Percentiles rank a stretch among this genome's conserved stretches.
phyloP scores from a whole-genome alignment of 129 eudicot species.

The Silybum marianum region DNA sequence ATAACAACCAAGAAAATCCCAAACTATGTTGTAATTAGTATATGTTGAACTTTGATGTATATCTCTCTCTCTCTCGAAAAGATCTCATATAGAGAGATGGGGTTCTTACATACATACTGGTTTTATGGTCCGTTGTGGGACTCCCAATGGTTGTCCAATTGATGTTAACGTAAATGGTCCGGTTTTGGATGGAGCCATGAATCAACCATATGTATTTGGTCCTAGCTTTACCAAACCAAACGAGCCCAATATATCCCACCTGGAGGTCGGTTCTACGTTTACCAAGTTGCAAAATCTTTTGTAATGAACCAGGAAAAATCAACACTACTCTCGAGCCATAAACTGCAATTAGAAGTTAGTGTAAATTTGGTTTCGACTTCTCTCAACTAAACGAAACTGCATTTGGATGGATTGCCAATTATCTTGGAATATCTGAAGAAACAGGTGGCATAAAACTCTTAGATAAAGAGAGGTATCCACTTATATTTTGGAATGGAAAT shows the following conservation, averaged over 20 bases:
- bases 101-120: too few relatives aligned
- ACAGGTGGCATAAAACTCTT: slow-evolving; percentile 39
- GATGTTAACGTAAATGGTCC: background rate
- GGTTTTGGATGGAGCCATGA: background rate
- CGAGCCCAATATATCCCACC: background rate
- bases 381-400: background rate
- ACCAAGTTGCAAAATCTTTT: background rate
- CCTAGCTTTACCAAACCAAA: background rate
- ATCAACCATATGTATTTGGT: background rate
- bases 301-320: background rate
- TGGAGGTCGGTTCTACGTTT: background rate
- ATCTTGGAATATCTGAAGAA: slow-evolving; percentile 42
- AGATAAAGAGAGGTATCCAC: slow-evolving; percentile 47
- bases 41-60: too few relatives aligned
- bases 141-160: background rate
- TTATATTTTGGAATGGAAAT: slow-evolving; percentile 53
- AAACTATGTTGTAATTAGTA: too few relatives aligned
- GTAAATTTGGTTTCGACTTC: background rate
- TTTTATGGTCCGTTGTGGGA: background rate
- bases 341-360: background rate
- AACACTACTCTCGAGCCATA: background rate
- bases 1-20: too few relatives aligned
- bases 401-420: slow-evolving; percentile 58
- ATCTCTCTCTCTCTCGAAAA: too few relatives aligned
- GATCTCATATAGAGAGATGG: too few relatives aligned